Evolutionary conservation across 495 filamentous ascomycete genomes (phyloP), one percentile per base, ranked within the genome.

Genomic region (Lasiosphaeria miniovina): DNA sequence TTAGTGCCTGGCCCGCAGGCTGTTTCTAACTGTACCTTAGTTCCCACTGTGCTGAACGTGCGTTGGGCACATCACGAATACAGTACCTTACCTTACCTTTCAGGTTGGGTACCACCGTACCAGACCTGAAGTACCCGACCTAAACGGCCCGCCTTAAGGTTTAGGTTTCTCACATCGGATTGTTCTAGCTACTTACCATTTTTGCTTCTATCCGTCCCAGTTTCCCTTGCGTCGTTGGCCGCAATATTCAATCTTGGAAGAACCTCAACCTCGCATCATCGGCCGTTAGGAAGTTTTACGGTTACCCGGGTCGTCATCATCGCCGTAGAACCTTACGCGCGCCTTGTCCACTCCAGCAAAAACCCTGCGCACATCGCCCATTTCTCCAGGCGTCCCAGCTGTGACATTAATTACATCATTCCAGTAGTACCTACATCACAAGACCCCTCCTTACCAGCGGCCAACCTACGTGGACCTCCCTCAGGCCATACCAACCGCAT

Each of bases 401-500:
- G 4, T 12, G 52, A 36, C 51, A 53, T 49, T 48, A 53, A 53
- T 49, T 48, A 53, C 51, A 48, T 60, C 51, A 54, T 60, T 24
- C 57, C 17, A 6, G 46, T 14, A 46, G 38, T 41, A 41, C 38
- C 7, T 41, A 45, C 50, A 56, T 56, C 49, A 53, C 50, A 54
- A 36, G 36, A 54, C 43, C 46, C 54, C 61, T 35, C 36, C 38
- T 52, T 41, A 41, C 38, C 38, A 7, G 7, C 38, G 38, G 8
- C 38, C 43, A 46, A n/a, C 43, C 38, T 9, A 41, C 24, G 24
- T 24, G 24, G 24, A 46, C 43, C 12, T 11, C 43, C 43, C 4
- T 14, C 43, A 11, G 12, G 43, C 43, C 43, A 46, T n/a, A n/a
- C 12, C 43, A n/a, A n/a, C 43, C 38, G 12, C 11, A 46, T 46